phyloP scores from a whole-genome alignment of 495 filamentous ascomycete genomes.

The Penicillium argentinense region DNA sequence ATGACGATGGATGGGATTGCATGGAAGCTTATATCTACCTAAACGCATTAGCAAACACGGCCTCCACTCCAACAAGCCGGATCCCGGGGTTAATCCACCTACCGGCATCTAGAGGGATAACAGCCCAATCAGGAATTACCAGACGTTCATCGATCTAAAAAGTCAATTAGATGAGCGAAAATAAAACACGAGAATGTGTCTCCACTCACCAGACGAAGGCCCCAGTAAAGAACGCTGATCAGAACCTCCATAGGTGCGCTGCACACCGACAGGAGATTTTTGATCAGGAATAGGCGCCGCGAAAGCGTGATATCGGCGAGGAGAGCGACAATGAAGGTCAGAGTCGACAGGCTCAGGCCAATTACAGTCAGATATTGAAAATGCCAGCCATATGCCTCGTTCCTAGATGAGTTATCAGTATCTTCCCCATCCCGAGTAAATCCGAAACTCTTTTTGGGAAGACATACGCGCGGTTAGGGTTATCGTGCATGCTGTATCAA shows the following conservation, averaged over 20 bases:
- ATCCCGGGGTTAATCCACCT: conserved; percentile 8
- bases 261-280: conserved; percentile 72
- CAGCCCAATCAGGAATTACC: conserved; percentile 53
- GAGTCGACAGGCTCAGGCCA: conserved; percentile 65
- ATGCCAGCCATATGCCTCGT: conserved; percentile 76
- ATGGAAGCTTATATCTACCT: conserved; percentile 74
- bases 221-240: conserved; percentile 86
- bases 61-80: neutral
- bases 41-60: conserved; percentile 10
- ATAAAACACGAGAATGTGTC: neutral
- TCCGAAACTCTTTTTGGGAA: conserved; percentile 1
- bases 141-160: conserved; percentile 62
- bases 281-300: conserved; percentile 62
- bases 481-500: conserved; percentile 41
- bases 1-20: conserved; percentile 72
- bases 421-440: conserved; percentile 24
- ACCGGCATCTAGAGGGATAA: conserved; percentile 47
- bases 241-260: conserved; percentile 78
- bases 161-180: conserved; percentile 8
- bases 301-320: conserved; percentile 73
- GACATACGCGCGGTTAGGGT: conserved; percentile 47
- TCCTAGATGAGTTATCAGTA: conserved; percentile 41
- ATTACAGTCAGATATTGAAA: conserved; percentile 85
- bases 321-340: conserved; percentile 69
- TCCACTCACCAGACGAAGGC: conserved; percentile 53